Conservation (phyloP, 2,329 filamentous ascomycete genomes). For the Xylariaceae sp. region DNA sequence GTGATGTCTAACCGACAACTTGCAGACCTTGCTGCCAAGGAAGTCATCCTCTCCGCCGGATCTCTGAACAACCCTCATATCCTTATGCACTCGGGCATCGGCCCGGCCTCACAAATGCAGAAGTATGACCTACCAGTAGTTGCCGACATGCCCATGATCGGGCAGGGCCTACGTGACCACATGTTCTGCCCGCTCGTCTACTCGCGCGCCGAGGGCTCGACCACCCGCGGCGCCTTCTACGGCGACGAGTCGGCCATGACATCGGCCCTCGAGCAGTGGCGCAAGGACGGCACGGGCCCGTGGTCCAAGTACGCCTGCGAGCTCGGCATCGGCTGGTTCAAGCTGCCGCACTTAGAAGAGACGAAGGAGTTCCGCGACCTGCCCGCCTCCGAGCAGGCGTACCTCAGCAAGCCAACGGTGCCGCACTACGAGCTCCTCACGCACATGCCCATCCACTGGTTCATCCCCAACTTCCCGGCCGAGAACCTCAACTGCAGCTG, state of each 20-base stretch:
- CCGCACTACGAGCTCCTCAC: conserved; percentile 54
- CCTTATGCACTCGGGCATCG: conserved; percentile 42
- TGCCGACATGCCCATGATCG: conserved; percentile 32
- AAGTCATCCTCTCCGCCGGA: conserved; percentile 41
- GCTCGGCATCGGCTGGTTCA: conserved; percentile 39
- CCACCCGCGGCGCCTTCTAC: conserved; percentile 42
- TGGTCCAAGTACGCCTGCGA: conserved; percentile 37
- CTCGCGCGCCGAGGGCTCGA: conserved; percentile 35
- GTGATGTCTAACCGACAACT: too few relatives aligned
- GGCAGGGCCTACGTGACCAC: conserved; percentile 37
- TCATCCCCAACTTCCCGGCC: conserved; percentile 33
- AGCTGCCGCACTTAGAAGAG: conserved; percentile 34
- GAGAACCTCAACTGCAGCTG: conserved; percentile 37
- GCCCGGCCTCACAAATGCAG: conserved; percentile 30
- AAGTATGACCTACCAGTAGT: conserved; percentile 31
- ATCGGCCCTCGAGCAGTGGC: conserved; percentile 44
- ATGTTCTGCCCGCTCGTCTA: conserved; percentile 34
- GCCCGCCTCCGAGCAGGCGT: conserved; percentile 36
- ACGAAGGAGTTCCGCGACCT: conserved; percentile 48
- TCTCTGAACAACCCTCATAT: conserved; percentile 37
- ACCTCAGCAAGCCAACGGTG: conserved; percentile 44
- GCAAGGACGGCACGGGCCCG: conserved; percentile 34
- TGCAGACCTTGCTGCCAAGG: conserved; percentile 30
- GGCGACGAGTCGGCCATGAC: conserved; percentile 36
- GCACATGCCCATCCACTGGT: conserved; percentile 40